Base-by-base conservation (phyloP, 2,329 filamentous ascomycete species). In the Tolypocladium tundrense region DNA sequence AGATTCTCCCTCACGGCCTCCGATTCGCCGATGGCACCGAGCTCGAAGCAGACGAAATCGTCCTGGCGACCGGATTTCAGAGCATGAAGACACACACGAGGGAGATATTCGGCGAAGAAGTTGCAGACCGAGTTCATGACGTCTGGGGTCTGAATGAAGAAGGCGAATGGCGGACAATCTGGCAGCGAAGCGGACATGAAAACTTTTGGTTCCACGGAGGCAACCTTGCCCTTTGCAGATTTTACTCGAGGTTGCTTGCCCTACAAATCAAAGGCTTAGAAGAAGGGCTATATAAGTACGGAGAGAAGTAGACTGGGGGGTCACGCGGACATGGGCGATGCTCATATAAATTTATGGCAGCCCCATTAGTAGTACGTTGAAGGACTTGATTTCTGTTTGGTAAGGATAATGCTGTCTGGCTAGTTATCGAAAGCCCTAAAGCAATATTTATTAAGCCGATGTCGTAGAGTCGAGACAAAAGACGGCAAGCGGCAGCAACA, bases 121-220 rank as follows among this genome's bases (percentile, higher is more conserved):
- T 88, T 11, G 85, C 83, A 0, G 79, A 83, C 55, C 74, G 76
- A 33, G 77, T 85, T 5, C 73, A 73, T 2, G 82, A 85, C 62
- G 78, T 86, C 19, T 88, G 85, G 83, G 84, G 84, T 0, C 75
- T 86, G 58, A 82, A 87, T 8, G 68, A 73, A 0, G 78, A 81
- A 60, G 80, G 79, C 1, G 80, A 88, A 71, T 72, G 82, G 62
- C 74, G 80, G 9, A 77, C 70, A 42, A 80, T 82, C 61, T 88
- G 83, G 83, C 78, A 80, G 59, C 73, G 73, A 21, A 85, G 77
- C 27, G 84, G 84, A 0, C 83, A 87, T 57, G 81, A 82, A 0
- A 83, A 84, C 0, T 83, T 88, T 59, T 88, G 84, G 85, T 83
- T 83, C 61, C 83, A 86, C 61, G 84, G 83, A 0, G 85, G 86